These are phyloP conservation scores for Anaeromyces robustus DNA, from an alignment of 192 early-diverging fungal genomes.

Conservation along the genomic window DNA sequence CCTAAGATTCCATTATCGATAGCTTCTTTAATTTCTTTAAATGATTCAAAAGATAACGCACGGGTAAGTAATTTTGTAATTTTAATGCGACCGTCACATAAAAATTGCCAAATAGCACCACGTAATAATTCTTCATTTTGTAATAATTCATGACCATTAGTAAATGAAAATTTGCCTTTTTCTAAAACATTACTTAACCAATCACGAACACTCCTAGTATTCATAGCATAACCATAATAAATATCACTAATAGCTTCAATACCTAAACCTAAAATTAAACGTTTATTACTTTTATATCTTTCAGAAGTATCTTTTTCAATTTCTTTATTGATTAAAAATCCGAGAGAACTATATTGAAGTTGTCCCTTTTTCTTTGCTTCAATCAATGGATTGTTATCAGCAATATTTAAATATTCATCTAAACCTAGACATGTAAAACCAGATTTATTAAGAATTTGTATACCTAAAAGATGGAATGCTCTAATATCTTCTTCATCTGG, in stretches of 20 bases:
- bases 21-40: not conserved
- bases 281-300: not conserved
- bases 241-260: not conserved
- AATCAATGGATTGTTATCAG: not conserved
- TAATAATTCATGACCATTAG: not conserved
- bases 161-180: not conserved
- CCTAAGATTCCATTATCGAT: not conserved
- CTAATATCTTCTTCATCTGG: not conserved
- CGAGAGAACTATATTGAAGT: not conserved
- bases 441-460: not conserved
- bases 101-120: not conserved
- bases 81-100: not conserved
- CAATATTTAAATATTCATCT: not conserved
- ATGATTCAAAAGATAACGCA: not conserved
- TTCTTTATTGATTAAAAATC: not conserved
- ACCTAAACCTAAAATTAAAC: not conserved
- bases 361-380: not conserved
- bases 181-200: not conserved
- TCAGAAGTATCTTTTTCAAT: not conserved
- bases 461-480: not conserved
- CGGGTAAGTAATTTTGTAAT: not conserved
- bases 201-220: not conserved
- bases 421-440: not conserved
- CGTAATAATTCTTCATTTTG: not conserved
- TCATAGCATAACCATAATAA: not conserved